These are phyloP conservation scores for Penicillium bialowiezense DNA, from an alignment of 495 filamentous ascomycete species.

Conservation along the genomic window DNA sequence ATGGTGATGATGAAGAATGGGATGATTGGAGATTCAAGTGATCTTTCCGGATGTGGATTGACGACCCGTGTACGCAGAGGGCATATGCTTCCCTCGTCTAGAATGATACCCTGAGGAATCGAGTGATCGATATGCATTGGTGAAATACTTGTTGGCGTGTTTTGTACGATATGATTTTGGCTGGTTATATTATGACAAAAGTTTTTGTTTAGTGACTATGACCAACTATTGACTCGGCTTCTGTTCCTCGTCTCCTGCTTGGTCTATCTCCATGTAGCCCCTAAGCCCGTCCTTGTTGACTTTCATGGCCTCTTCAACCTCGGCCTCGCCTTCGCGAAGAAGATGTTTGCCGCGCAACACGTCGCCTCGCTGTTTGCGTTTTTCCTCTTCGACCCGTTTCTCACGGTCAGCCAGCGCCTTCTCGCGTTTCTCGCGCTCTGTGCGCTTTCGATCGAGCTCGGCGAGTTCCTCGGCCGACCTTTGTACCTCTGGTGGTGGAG, in stretches of 20 bases:
- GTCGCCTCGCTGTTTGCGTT: slow-evolving; percentile 62
- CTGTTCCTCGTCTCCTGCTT: slow-evolving; percentile 12
- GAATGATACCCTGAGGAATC: slow-evolving; percentile 42
- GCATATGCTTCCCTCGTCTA: slow-evolving; percentile 29
- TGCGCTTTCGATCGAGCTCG: slow-evolving; percentile 56
- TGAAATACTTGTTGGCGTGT: background rate
- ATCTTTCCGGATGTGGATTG: slow-evolving; percentile 14
- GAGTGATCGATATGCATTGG: slow-evolving; percentile 10
- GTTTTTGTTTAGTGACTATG: background rate
- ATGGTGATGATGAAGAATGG: slow-evolving; percentile 51
- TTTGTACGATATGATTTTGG: slow-evolving; percentile 16
- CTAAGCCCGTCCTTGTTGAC: slow-evolving; percentile 69
- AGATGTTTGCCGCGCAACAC: slow-evolving; percentile 63
- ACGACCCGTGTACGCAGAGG: slow-evolving; percentile 12
- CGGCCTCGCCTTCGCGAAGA: slow-evolving; percentile 71
- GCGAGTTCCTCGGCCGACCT: slow-evolving; percentile 56
- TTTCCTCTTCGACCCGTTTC: slow-evolving; percentile 70
- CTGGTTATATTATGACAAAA: slow-evolving; percentile 8
- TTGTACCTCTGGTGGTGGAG: slow-evolving; percentile 58
- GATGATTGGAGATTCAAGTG: slow-evolving; percentile 67
- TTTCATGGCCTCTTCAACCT: slow-evolving; percentile 76
- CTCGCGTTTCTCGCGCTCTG: slow-evolving; percentile 66
- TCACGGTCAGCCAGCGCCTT: slow-evolving; percentile 74
- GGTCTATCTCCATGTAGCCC: slow-evolving; percentile 53
- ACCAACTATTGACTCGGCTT: slow-evolving; percentile 4